Base-by-base conservation (phyloP, 257 asterid genomes). In the Penstemon barbatus region DNA sequence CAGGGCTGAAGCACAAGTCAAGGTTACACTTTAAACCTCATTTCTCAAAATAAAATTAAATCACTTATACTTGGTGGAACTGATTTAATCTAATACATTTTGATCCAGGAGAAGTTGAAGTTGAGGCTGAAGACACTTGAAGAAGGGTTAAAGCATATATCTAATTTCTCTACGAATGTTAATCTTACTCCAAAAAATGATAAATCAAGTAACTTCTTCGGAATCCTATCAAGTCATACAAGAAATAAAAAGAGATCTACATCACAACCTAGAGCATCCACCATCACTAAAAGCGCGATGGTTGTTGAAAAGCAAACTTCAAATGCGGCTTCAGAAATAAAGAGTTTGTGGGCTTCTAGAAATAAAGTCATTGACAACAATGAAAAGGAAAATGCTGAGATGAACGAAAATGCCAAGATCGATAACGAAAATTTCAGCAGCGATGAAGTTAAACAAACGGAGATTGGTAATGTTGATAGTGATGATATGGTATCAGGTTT, bases 111-210 rank as follows among this genome's bases (percentile, higher is more conserved):
- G 57, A 92, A 92, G 79, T 78, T 92, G 73, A 90, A 79, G 80
- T 65, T 90, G 75, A 88, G 98, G 83, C 81, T 92, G 65, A 92
- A 88, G 81, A 92, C 88, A 63, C 81, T 90, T 56, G 98, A 90
- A 83, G 89, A 85, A 71, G 92, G 92, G 37, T 46, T 92, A 65
- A 90, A 78, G 77, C 66, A 80, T 45, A 70, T 63, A 1, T 57
- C 87, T 75, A 74, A 39, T 72, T 53, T 75, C 57, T 71, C 73
- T 11, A 40, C 7, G 66, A 80, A 74, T 52, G 61, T 79, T 33
- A 78, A 63, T 7, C 86, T 81, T 69, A 65, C 83, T 38, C 80
- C 80, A 40, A 84, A 86, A 75, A 76, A 65, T 37, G 88, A 77
- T 33, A 92, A 83, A 72, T 49, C 82, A 13, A 77, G 42, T 61